These are phyloP conservation scores for Bryoglossum gracile DNA, from an alignment of 495 filamentous ascomycete genomes.

Conservation along the genomic window DNA sequence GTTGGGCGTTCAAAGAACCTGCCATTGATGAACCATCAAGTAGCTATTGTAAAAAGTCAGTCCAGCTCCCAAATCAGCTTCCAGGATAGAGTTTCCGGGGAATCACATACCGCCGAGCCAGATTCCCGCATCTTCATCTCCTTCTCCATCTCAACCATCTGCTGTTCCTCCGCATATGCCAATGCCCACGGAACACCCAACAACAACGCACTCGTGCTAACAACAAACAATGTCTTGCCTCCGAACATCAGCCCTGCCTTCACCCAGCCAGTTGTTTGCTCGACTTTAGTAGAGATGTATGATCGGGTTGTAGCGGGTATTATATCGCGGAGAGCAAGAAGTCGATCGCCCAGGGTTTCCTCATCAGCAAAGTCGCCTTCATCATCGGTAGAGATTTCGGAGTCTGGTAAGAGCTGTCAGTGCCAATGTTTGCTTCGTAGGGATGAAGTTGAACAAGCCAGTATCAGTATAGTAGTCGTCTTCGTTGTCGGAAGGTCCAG, in stretches of 20 bases:
- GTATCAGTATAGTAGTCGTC: conserved; percentile 86
- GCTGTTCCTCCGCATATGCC: conserved; percentile 90
- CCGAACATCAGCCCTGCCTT: conserved; percentile 56
- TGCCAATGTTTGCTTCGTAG: not conserved
- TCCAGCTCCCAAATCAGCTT: not conserved
- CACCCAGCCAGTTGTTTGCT: conserved; percentile 49
- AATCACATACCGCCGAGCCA: conserved; percentile 36
- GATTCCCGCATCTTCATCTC: conserved; percentile 89
- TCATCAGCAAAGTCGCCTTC: conserved; percentile 37
- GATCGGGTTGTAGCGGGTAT: conserved; percentile 77
- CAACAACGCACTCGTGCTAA: conserved; percentile 80
- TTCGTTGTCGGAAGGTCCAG: conserved; percentile 64
- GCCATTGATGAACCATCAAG: conserved; percentile 13
- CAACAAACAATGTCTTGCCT: conserved; percentile 79
- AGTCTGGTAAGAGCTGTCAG: conserved; percentile 40
- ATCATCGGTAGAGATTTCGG: conserved; percentile 55
- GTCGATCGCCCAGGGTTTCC: conserved; percentile 68
- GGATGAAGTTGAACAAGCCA: conserved; percentile 45
- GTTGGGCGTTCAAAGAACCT: conserved; percentile 20
- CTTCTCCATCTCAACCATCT: conserved; percentile 91
- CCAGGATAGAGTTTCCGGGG: not conserved
- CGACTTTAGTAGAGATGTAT: conserved; percentile 52
- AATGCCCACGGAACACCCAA: conserved; percentile 89
- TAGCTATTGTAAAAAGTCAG: conserved; percentile 12
- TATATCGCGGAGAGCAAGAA: conserved; percentile 85